A percentile compares a stretch with the other conserved stretches of the same genome.
Conservation (phyloP, 2,329 filamentous ascomycete species). For the Calonectria pteridis region DNA sequence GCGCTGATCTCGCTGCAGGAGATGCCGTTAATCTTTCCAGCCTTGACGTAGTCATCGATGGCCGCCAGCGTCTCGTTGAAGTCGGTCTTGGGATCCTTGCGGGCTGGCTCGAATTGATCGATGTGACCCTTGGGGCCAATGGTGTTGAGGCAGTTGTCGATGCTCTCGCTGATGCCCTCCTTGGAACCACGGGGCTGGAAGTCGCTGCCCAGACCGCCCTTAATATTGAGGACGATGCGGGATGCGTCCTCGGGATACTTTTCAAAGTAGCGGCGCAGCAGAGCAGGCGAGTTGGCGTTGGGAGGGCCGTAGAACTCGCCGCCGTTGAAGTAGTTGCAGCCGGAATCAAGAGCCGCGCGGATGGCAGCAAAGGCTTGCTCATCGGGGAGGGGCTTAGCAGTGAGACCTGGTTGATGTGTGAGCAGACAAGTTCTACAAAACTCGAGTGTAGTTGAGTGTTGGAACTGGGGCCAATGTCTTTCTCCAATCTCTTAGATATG, state of each 20-base stretch:
- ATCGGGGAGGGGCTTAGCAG: slow-evolving; percentile 33
- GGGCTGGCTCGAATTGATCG: slow-evolving; percentile 69
- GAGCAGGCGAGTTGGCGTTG: slow-evolving; percentile 64
- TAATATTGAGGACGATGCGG: slow-evolving; percentile 71
- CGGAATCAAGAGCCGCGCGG: slow-evolving; percentile 60
- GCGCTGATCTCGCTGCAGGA: slow-evolving; percentile 61
- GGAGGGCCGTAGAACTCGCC: slow-evolving; percentile 72
- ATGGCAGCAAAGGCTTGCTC: slow-evolving; percentile 65
- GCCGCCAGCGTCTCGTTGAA: slow-evolving; percentile 56
- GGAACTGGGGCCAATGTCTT: not conserved
- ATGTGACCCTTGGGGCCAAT: slow-evolving; percentile 59
- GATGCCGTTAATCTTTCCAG: slow-evolving; percentile 62
- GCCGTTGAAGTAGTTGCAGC: slow-evolving; percentile 65
- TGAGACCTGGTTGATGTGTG: slow-evolving; percentile 35
- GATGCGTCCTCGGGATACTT: slow-evolving; percentile 71
- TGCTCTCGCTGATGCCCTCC: slow-evolving; percentile 63
- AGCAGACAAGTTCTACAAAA: not conserved
- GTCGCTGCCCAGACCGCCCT: slow-evolving; percentile 61
- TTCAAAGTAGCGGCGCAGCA: slow-evolving; percentile 71
- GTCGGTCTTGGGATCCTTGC: slow-evolving; percentile 66
- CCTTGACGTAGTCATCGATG: slow-evolving; percentile 59
- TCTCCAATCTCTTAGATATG: not conserved
- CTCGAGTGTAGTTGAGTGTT: no score
- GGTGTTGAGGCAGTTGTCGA: slow-evolving; percentile 64
- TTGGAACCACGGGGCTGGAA: slow-evolving; percentile 61